phyloP scores from a whole-genome alignment of 495 filamentous ascomycete genomes.

The Penicillium lividum region DNA sequence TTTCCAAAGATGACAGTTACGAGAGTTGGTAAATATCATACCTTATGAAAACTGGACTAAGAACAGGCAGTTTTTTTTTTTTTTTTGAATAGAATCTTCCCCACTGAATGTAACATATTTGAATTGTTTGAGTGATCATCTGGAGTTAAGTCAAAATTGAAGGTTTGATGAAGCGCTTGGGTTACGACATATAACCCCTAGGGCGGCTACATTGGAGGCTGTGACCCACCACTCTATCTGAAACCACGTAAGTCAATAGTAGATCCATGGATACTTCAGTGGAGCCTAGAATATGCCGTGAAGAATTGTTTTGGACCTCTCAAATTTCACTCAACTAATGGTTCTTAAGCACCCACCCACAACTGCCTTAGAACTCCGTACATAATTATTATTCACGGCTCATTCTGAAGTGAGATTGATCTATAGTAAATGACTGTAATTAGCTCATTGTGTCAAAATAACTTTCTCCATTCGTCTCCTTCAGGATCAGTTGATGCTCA shows the following conservation, averaged over 20 bases:
- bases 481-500: conserved; percentile 16
- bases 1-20: background rate
- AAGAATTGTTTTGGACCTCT: background rate
- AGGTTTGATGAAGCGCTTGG: conserved; percentile 5
- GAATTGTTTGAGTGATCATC: background rate
- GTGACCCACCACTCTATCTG: background rate
- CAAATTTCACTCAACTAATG: background rate
- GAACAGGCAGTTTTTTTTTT: background rate
- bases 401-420: background rate
- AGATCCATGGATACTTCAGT: background rate
- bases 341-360: background rate
- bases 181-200: conserved; percentile 3
- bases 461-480: conserved; percentile 15
- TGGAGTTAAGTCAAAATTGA: conserved; percentile 4
- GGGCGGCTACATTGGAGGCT: conserved; percentile 6
- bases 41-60: background rate
- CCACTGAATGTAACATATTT: background rate
- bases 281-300: background rate
- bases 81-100: background rate
- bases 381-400: background rate
- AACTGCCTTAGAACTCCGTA: background rate
- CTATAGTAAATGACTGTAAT: background rate
- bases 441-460: background rate
- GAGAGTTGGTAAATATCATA: background rate
- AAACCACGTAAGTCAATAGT: background rate